A percentile compares a stretch with the other conserved stretches of the same genome.
These are phyloP conservation scores for Meyerozyma carpophila DNA, from an alignment of 1,139 yeast genomes.

Conservation along the genomic window DNA sequence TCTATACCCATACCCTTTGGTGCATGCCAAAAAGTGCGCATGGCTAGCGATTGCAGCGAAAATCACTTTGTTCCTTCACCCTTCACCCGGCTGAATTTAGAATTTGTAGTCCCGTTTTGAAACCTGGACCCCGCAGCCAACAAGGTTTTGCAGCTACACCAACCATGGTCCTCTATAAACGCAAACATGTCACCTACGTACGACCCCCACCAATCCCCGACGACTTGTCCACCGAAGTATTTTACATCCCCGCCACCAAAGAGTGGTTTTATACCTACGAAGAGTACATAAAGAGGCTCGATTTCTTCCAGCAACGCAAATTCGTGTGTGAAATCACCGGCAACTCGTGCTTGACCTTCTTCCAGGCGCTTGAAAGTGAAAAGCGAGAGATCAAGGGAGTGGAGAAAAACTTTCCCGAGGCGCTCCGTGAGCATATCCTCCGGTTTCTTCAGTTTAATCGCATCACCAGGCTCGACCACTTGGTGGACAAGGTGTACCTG, in stretches of 20 bases:
- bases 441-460: slow-evolving; percentile 78
- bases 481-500: slow-evolving; percentile 79
- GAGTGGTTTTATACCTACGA: slow-evolving; percentile 84
- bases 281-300: slow-evolving; percentile 63
- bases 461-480: slow-evolving; percentile 76
- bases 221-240: slow-evolving; percentile 54
- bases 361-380: slow-evolving; percentile 83
- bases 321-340: slow-evolving; percentile 97
- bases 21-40: neutral
- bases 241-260: slow-evolving; percentile 75
- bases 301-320: slow-evolving; percentile 66
- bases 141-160: neutral
- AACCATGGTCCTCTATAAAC: slow-evolving; percentile 62
- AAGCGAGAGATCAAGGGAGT: slow-evolving; percentile 61
- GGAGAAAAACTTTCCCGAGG: slow-evolving; percentile 82
- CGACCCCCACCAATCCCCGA: slow-evolving; percentile 53
- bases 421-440: slow-evolving; percentile 84
- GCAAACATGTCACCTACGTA: slow-evolving; percentile 60
- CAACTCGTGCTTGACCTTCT: slow-evolving; percentile 82
- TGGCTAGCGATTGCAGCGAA: neutral
- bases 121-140: neutral
- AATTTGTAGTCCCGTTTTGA: neutral
- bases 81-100: neutral
- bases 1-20: neutral
- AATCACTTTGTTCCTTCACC: neutral